Evolutionary conservation across 495 filamentous ascomycete species (phyloP).

Genomic region (Pseudevernia furfuracea): DNA sequence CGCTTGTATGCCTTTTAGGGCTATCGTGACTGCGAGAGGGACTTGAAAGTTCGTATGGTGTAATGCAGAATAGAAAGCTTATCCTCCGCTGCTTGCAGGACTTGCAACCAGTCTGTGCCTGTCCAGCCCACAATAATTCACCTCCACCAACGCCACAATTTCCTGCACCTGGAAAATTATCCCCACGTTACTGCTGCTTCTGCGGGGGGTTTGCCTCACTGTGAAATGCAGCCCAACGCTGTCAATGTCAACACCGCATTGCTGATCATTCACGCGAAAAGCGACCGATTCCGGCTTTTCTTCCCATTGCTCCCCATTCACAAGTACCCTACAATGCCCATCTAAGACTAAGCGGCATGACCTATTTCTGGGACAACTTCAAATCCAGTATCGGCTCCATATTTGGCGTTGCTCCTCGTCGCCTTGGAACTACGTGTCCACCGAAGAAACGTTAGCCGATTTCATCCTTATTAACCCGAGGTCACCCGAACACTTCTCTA

Average conservation of each 20-base stretch:
- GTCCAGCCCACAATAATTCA: neutral
- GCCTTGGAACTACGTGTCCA: slow-evolving; percentile 45
- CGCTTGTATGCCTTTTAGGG: neutral
- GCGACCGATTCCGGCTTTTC: neutral
- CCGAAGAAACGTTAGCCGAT: slow-evolving; percentile 18
- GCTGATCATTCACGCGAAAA: neutral
- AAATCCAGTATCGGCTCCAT: slow-evolving; percentile 72
- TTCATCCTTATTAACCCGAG: slow-evolving; percentile 10
- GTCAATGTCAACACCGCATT: neutral
- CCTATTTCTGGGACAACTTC: slow-evolving; percentile 5
- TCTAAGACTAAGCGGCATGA: neutral
- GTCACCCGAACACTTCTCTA: slow-evolving; percentile 27
- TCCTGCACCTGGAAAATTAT: neutral
- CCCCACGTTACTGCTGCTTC: neutral
- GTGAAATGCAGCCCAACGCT: neutral
- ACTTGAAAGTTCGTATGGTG: neutral
- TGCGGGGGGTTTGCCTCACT: neutral
- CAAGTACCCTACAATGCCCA: neutral
- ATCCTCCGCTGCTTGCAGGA: neutral
- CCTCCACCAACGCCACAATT: neutral
- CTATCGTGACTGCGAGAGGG: neutral
- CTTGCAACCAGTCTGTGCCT: neutral
- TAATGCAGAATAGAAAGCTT: neutral
- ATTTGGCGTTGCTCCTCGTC: slow-evolving; percentile 46
- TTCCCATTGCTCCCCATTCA: neutral